These are phyloP conservation scores for Arabidopsis thaliana DNA, from an alignment of 345 rosid species.

Conservation along the genomic window DNA sequence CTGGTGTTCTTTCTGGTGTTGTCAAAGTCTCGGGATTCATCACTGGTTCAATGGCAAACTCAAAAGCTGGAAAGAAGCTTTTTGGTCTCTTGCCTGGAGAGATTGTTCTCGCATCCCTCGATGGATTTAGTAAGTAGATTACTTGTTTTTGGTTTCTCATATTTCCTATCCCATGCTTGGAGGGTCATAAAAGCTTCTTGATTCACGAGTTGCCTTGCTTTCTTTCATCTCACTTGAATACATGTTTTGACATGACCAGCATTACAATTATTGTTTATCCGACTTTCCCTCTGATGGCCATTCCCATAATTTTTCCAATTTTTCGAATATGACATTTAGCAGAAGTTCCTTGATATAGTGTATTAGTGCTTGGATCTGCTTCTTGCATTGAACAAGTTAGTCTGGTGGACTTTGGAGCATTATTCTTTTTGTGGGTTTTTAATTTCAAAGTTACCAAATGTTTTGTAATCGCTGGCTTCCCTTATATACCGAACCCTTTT, in stretches of 20 bases:
- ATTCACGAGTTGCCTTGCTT: not conserved
- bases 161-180: not conserved
- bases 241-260: not conserved
- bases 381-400: conserved; percentile 7
- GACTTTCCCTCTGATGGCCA: not conserved
- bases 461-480: not conserved
- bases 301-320: not conserved
- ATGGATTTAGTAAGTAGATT: conserved; percentile 85
- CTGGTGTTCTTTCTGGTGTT: conserved; percentile 81
- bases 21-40: conserved; percentile 78
- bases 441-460: not conserved
- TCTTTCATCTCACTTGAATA: conserved; percentile 1
- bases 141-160: not conserved
- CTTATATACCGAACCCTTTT: not conserved
- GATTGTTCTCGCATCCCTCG: conserved; percentile 90
- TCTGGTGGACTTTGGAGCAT: conserved; percentile 1
- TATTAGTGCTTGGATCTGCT: not conserved
- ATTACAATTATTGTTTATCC: not conserved
- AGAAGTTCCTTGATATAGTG: not conserved
- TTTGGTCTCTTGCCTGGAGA: conserved; percentile 87
- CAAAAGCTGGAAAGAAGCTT: conserved; percentile 82
- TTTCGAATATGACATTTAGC: not conserved
- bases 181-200: not conserved
- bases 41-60: conserved; percentile 81
- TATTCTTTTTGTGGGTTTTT: conserved; percentile 6